These are phyloP conservation scores for Cladosporium sp. DNA, from an alignment of 2,329 filamentous ascomycete species.

Conservation along the genomic window DNA sequence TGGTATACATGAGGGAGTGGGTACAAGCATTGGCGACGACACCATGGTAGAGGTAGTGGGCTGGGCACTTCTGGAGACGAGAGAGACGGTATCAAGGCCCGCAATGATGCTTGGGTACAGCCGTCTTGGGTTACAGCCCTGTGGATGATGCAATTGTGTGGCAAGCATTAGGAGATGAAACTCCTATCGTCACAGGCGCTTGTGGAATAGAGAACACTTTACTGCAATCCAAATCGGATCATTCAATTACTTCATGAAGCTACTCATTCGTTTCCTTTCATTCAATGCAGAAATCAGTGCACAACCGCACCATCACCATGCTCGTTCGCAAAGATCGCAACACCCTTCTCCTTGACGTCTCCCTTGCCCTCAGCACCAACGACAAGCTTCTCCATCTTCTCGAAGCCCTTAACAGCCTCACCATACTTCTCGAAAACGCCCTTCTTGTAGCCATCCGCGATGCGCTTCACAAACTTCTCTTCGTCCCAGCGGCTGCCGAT, in stretches of 20 bases:
- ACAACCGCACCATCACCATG: constrained; percentile 3
- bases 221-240: neutral
- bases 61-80: neutral
- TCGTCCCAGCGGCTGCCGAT: constrained; percentile 84
- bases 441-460: constrained; percentile 76
- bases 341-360: constrained; percentile 19
- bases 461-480: constrained; percentile 76
- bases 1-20: neutral
- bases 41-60: neutral
- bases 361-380: constrained; percentile 41
- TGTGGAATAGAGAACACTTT: neutral
- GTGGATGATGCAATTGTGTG: neutral
- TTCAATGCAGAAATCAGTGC: neutral
- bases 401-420: constrained; percentile 72
- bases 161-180: neutral
- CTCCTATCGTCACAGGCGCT: neutral
- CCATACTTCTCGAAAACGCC: constrained; percentile 78
- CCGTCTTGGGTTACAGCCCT: neutral
- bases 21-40: neutral
- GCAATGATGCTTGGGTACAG: neutral
- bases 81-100: neutral
- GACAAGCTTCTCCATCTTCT: constrained; percentile 69
- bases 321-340: constrained; percentile 18
- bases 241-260: neutral
- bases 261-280: neutral